Evolutionary conservation across 2,329 filamentous ascomycete species (phyloP), one percentile per base, ranked within the genome.

Genomic region (Albifimbria verrucaria): DNA sequence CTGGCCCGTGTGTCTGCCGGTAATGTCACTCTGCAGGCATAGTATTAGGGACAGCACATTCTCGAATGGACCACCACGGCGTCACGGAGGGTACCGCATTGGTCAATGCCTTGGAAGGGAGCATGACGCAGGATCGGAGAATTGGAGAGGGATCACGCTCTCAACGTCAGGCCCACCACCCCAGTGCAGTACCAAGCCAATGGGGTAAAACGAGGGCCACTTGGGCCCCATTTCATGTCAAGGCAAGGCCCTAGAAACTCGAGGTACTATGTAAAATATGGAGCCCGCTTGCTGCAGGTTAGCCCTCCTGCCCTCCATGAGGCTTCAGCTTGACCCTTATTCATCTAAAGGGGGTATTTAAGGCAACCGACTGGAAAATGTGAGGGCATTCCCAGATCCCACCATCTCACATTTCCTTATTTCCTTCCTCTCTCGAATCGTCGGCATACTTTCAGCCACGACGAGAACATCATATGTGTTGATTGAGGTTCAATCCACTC

Each of bases 401-500:
- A n/a, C n/a, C n/a, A n/a, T n/a, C 18, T 32, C 26, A 12, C 18
- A 39, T 39, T 39, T n/a, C 32, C 32, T 4, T 17, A 12, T 17
- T 7, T n/a, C 32, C 11, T 15, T n/a, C 4, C 32, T n/a, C 18
- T 39, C 32, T 39, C 32, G 5, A 12, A 39, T 39, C 4, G 12
- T n/a, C 32, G 32, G 12, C 32, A 6, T n/a, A n/a, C n/a, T n/a
- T n/a, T n/a, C n/a, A n/a, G n/a, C n/a, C n/a, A n/a, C n/a, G n/a
- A n/a, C n/a, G n/a, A n/a, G n/a, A n/a, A n/a, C n/a, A n/a, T n/a
- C n/a, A n/a, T n/a, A n/a, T n/a, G n/a, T n/a, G n/a, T n/a, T n/a
- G n/a, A n/a, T n/a, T n/a, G n/a, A n/a, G n/a, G 32, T n/a, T n/a
- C 32, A 39, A 48, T 42, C 53, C 45, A 32, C 52, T 55, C 56